phyloP scores from a whole-genome alignment of 257 asterid species.

The Mitragyna speciosa region DNA sequence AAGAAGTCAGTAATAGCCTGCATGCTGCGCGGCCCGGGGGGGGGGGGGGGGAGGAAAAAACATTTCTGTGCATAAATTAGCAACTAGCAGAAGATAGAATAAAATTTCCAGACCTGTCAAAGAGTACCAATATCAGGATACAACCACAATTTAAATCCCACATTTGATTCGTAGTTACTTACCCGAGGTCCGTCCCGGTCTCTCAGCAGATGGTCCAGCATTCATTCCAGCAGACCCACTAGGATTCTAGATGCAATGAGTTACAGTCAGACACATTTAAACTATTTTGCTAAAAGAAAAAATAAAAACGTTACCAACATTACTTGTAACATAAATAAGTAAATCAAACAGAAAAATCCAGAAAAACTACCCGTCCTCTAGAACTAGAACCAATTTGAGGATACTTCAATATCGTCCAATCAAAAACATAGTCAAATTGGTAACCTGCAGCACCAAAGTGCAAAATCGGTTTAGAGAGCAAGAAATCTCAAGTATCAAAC shows the following conservation, averaged over 20 bases:
- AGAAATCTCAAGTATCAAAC: slow-evolving; percentile 4
- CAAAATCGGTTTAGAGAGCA: not conserved
- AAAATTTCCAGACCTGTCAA: not conserved
- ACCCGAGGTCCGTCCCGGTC: slow-evolving; percentile 85
- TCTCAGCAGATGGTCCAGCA: slow-evolving; percentile 85
- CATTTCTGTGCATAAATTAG: not conserved
- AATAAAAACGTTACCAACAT: not conserved
- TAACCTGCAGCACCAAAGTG: slow-evolving; percentile 55
- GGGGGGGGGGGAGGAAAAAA: not conserved
- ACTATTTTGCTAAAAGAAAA: slow-evolving; percentile 17
- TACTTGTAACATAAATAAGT: not conserved
- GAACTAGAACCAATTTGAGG: slow-evolving; percentile 92
- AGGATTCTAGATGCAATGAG: slow-evolving; percentile 51
- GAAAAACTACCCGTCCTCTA: slow-evolving; percentile 61
- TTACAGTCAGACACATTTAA: not conserved
- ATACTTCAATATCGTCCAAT: slow-evolving; percentile 93
- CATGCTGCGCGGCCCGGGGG: too few relatives aligned
- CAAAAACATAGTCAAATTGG: slow-evolving; percentile 94
- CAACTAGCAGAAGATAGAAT: not conserved
- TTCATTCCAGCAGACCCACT: slow-evolving; percentile 56
- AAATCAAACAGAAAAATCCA: slow-evolving; percentile 15
- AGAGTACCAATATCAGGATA: not conserved
- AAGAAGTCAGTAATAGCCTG: not conserved
- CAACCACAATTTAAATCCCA: not conserved
- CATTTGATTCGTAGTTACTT: slow-evolving; percentile 7